Base-by-base conservation (phyloP, 768 basidiomycete species). In the Termitomyces sp. region DNA sequence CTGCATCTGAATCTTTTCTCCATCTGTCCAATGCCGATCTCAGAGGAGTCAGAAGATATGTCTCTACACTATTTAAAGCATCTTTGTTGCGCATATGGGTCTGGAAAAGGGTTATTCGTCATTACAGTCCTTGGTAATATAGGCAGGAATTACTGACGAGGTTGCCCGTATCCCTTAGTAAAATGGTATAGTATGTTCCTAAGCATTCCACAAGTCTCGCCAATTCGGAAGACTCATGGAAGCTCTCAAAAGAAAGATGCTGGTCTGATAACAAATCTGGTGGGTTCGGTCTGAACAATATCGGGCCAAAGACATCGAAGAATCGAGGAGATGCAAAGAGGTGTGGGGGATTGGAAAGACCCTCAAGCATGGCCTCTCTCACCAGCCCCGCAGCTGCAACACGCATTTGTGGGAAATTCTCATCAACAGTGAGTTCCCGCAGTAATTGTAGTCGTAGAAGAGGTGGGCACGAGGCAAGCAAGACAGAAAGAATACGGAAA, bases 381-480 rank as follows among this genome's bases (percentile, higher is more conserved):
- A 89, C 75, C 2, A 91, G 72, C 0, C 85, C 84, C 0, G 91
- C 75, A 0, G 85, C 80, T 0, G 88, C 85, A 0, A 83, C 80
- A 9, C 84, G 77, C 77, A 91, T 87, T 62, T 87, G 85, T 0
- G 84, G 84, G 43, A 80, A 79, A 15, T 80, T 70, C 5, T 67
- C 66, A 53, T 82, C 74, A 2, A 63, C 60, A 16, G 80, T 76
- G 20, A 90, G 73, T 33, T 83, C 83, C 11, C 73, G 67, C 3
- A 91, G 73, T 9, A 85, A 68, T 39, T 81, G 76, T 15, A 89
- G 68, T 3, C 82, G 79, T 0, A 83, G 60, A 33, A 70, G 61
- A 0, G 81, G 67, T 1, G 81, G 79, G 3, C 78, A 68, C 2
- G 75, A 70, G 0, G 76, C 69, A 18, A 89, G 73, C 1, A 85